Conservation (phyloP, 371 early-diverging fungal genomes). For the Gilbertella persicaria region DNA sequence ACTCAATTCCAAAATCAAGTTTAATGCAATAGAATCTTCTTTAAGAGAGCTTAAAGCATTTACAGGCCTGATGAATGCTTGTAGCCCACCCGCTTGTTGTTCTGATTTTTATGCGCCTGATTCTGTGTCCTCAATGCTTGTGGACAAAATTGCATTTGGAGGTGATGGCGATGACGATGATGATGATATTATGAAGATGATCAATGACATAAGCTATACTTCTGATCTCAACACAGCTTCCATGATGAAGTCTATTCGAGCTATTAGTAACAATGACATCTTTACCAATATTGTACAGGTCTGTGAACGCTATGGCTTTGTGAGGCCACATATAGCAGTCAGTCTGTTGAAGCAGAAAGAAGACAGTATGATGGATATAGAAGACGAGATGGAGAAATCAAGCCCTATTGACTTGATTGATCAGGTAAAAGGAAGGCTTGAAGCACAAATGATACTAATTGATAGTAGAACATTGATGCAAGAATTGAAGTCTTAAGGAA, state of each 20-base stretch:
- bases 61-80: constrained; percentile 48
- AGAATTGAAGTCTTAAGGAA: constrained; percentile 26
- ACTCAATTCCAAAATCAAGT: constrained; percentile 10
- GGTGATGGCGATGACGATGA: constrained; percentile 30
- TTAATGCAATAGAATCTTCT: constrained; percentile 44
- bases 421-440: constrained; percentile 14
- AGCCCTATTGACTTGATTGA: constrained; percentile 9
- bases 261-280: constrained; percentile 33
- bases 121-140: constrained; percentile 23
- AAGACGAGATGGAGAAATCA: not conserved
- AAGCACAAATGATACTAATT: not conserved
- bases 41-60: constrained; percentile 43
- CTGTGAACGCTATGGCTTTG: constrained; percentile 35
- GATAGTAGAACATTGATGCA: constrained; percentile 38
- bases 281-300: constrained; percentile 40
- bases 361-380: constrained; percentile 24
- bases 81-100: constrained; percentile 37
- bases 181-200: constrained; percentile 45
- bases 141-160: constrained; percentile 30
- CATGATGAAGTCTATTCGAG: constrained; percentile 33
- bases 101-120: constrained; percentile 32
- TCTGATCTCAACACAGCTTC: constrained; percentile 31
- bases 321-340: constrained; percentile 26
- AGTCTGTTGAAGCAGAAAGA: constrained; percentile 23
- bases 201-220: constrained; percentile 34